Percentiles rank a stretch among this genome's conserved stretches.
Conservation (phyloP, 2,329 filamentous ascomycete genomes). For the Diplodia mutila region DNA sequence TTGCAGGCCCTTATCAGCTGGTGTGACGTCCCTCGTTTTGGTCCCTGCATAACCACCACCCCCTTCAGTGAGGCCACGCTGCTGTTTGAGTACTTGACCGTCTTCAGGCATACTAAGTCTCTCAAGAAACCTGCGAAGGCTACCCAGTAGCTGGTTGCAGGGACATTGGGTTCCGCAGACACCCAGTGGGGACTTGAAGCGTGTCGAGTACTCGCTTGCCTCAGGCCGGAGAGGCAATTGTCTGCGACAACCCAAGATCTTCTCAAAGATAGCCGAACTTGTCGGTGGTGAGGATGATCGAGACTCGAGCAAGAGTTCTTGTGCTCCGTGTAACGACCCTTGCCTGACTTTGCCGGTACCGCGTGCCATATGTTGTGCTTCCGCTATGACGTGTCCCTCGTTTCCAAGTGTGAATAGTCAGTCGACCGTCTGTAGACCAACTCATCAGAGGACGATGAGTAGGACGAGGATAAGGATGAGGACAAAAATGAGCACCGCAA, state of each 20-base stretch:
- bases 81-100: not conserved
- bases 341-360: not conserved
- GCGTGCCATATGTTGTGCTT: not conserved
- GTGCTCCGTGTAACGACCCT: not conserved
- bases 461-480: constrained; percentile 85
- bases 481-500: constrained; percentile 83
- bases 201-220: not conserved
- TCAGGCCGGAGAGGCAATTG: not conserved
- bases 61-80: not conserved
- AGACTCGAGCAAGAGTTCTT: not conserved
- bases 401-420: not conserved
- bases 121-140: not conserved
- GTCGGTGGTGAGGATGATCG: not conserved
- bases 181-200: not conserved
- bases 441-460: constrained; percentile 64
- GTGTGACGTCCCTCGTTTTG: not conserved
- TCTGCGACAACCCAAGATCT: not conserved
- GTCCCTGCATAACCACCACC: not conserved
- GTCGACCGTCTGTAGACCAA: not conserved
- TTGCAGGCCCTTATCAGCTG: not conserved
- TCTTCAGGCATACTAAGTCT: too few relatives aligned
- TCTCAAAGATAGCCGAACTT: not conserved
- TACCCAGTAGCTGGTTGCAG: not conserved
- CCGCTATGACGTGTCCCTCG: not conserved
- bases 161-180: not conserved